phyloP scores from a whole-genome alignment of 345 rosid species.

The Noccaea bulbosa region DNA sequence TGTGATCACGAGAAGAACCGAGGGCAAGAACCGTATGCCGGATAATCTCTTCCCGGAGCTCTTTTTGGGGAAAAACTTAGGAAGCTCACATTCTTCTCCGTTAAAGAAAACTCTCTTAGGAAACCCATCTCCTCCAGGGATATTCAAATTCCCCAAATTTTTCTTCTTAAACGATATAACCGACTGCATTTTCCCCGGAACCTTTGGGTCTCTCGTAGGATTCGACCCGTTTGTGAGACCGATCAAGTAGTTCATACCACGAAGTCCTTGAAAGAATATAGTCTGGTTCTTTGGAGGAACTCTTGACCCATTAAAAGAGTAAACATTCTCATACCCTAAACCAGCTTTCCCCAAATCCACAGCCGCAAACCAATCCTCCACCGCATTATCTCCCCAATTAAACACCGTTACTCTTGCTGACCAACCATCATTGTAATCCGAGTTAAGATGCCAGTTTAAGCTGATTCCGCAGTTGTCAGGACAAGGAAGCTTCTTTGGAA shows the following conservation, averaged over 20 bases:
- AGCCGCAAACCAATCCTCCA: conserved; percentile 80
- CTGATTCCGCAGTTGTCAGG: conserved; percentile 93
- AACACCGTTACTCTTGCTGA: conserved; percentile 77
- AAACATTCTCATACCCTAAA: conserved; percentile 64
- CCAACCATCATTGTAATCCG: conserved; percentile 77
- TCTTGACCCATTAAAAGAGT: conserved; percentile 82
- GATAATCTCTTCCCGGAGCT: conserved; percentile 45
- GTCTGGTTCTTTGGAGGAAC: conserved; percentile 53
- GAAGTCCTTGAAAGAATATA: conserved; percentile 69
- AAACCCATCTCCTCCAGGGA: conserved; percentile 69
- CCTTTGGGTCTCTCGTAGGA: conserved; percentile 49
- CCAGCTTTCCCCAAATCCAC: conserved; percentile 63
- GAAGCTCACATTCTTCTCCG: conserved; percentile 95
- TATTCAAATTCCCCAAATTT: conserved; percentile 46
- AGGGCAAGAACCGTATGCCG: conserved; percentile 23
- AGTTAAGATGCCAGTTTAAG: conserved; percentile 84
- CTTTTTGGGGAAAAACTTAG: conserved; percentile 55
- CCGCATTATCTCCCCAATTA: conserved; percentile 65
- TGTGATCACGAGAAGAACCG: conserved; percentile 36
- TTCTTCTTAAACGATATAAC: conserved; percentile 75
- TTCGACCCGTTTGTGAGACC: conserved; percentile 61
- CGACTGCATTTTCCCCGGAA: conserved; percentile 93
- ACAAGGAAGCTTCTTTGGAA: conserved; percentile 75
- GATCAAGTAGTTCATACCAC: conserved; percentile 71
- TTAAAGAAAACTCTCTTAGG: conserved; percentile 76